A percentile compares a stretch with the other conserved stretches of the same genome.
Evolutionary conservation across 176 grass and related monocot species (phyloP).

Genomic region (Oryza glumipatula): DNA sequence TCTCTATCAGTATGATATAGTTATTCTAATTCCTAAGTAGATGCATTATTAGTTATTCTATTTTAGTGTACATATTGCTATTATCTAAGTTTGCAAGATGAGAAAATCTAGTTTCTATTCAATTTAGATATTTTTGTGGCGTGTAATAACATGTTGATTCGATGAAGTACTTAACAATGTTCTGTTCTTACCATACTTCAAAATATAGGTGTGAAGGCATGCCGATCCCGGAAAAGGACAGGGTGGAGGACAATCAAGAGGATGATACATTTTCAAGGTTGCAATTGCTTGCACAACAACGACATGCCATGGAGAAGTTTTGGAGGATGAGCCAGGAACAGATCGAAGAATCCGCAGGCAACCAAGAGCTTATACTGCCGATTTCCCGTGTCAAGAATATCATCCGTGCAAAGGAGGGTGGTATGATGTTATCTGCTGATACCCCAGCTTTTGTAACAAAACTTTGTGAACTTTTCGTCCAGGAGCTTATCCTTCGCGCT

Average conservation of each 20-base stretch:
- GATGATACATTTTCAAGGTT: background rate
- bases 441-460: slow-evolving; percentile 3
- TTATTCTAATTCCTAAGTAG: background rate
- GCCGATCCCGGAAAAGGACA: background rate
- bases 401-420: background rate
- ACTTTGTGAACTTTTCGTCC: slow-evolving; percentile 18
- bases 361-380: background rate
- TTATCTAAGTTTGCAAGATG: background rate
- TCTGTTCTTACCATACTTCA: background rate
- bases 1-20: background rate
- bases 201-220: background rate
- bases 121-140: background rate
- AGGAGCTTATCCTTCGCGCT: slow-evolving; percentile 20
- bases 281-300: background rate
- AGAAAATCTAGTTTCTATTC: background rate
- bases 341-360: background rate
- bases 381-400: background rate
- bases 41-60: background rate
- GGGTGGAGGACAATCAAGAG: background rate
- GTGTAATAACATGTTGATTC: background rate
- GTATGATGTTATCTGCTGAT: slow-evolving; percentile 3
- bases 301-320: background rate
- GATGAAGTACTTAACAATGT: background rate
- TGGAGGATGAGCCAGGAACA: background rate
- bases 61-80: background rate